Conservation (phyloP, 352 stramenopile species). For the Globisporangium splendens region DNA sequence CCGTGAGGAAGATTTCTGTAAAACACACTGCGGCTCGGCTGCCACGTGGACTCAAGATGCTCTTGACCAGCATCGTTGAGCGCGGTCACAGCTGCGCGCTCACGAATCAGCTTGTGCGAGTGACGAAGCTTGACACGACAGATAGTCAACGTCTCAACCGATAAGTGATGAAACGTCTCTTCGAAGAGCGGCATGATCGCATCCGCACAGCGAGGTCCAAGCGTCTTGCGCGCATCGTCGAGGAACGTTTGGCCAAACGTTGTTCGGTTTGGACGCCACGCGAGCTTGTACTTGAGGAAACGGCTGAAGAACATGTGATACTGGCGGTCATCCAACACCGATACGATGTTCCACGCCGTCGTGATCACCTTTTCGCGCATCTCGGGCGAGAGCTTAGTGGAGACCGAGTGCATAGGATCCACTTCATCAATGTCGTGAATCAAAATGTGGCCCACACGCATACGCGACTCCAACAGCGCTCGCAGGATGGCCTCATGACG, state of each 20-base stretch:
- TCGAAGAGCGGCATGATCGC: conserved; percentile 81
- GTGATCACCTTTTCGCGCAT: conserved; percentile 79
- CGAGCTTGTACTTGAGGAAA: conserved; percentile 86
- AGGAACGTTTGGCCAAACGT: conserved; percentile 83
- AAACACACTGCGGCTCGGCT: conserved; percentile 58
- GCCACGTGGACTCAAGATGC: conserved; percentile 42
- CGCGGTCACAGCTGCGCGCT: conserved; percentile 36
- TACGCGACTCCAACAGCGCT: conserved; percentile 73
- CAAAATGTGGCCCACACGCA: conserved; percentile 81
- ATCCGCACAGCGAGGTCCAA: conserved; percentile 49
- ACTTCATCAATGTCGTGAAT: conserved; percentile 81
- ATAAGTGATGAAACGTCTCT: conserved; percentile 71
- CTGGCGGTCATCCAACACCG: conserved; percentile 76
- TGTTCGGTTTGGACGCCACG: conserved; percentile 70
- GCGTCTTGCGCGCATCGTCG: conserved; percentile 61
- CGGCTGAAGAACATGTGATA: conserved; percentile 88
- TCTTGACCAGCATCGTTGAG: conserved; percentile 39
- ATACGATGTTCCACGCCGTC: conserved; percentile 83
- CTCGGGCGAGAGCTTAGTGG: conserved; percentile 49
- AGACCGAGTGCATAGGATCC: conserved; percentile 56
- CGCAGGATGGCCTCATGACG: conserved; percentile 79
- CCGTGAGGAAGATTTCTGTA: conserved; percentile 75
- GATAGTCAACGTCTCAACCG: conserved; percentile 83
- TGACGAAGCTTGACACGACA: conserved; percentile 78
- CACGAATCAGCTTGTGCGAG: conserved; percentile 58